Evolutionary conservation across 805 yeast species (phyloP), one percentile per base, ranked within the genome.

Genomic region (Ogataea minuta): DNA sequence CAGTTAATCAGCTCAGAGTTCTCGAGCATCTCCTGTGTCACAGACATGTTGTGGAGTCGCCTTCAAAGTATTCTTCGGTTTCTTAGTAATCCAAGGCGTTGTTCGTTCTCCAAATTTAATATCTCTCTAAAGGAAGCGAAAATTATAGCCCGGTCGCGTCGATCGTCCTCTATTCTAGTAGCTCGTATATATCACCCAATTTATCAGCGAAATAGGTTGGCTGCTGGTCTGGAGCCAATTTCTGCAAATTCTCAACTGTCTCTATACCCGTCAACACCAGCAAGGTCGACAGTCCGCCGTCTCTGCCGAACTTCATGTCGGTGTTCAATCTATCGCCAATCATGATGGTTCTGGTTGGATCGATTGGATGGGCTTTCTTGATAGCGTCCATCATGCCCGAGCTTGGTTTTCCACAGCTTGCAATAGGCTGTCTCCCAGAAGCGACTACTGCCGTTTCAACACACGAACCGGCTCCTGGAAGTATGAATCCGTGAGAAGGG

Each of bases 401-500:
- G 41, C 81, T 79, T 15, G 99, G 99, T 59, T 93, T 93, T 39
- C 99, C 99, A 54, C 97, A 84, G 19, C 52, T 44, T 2, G 91
- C 84, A 39, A 81, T 80, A 1, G 99, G 98, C 46, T 75, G 67
- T 49, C 96, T 75, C n/a, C 87, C 90, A 15, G 86, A 66, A 9
- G 91, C 81, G 49, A 66, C 78, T 2, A 86, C 77, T 12, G 87
- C 79, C 0, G 89, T 73, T 50, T 87, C 85, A 30, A 91, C 81
- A 48, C 88, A 76, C 2, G 96, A 81, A 1, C 99, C 99, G 1
- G 99, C 98, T 21, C 99, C 99, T 13, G 96, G 95, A 34, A 93
- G 72, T 34, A 86, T 74, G 52, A 77, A 70, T 1, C 95, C 96
- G 62, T 85, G 81, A 43, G 84, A 77, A 2, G 99, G 99, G 68